Base-by-base conservation (phyloP, 2,329 filamentous ascomycete species). In the Aspergillus sp. region DNA sequence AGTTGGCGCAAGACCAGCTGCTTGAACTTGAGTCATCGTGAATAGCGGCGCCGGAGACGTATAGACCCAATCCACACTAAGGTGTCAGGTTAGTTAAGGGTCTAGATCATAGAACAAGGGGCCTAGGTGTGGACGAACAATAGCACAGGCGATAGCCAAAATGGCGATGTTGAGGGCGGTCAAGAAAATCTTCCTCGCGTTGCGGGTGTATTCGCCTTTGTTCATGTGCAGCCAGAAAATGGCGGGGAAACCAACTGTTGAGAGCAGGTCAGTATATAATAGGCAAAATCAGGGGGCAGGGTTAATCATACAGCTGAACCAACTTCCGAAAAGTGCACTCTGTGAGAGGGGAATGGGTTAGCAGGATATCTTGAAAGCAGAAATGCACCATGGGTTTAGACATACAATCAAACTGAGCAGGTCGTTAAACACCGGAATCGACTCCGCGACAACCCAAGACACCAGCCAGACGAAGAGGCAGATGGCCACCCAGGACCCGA, bases 371-470 rank as follows among this genome's bases (percentile, higher is more conserved):
- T 52, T 12, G 3, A 14, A 1, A 29, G 7, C 6, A 29, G 26
- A 29, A 9, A 29, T 7, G 7, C 26, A 70, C 9, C 6, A 56
- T 47, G 20, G 10, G 6, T 24, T 4, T 22, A 36, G 10, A 61
- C 71, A 49, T 71, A 75, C 67, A 63, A 90, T 84, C 20, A 91
- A 74, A 18, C 85, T 85, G 31, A 91, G 75, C 6, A 91, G 75
- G 53, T 86, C 80, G 67, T 85, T 85, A 77, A 91, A 91, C 47
- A 86, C 84, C 1, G 89, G 89, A 4, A 91, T 87, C 0, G 85
- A 85, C 71, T 89, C 85, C 2, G 88, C 87, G 55, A 91, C 86
- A 57, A 90, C 71, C 80, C 85, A 89, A 1, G 86, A 84, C 6
- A 88, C 59, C 1, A 84, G 66, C 85, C 87, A 90, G 12, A 85